Evolutionary conservation across 306 rosid genomes (phyloP), one percentile per base, ranked within the genome.

Genomic region (Sesbania bispinosa): DNA sequence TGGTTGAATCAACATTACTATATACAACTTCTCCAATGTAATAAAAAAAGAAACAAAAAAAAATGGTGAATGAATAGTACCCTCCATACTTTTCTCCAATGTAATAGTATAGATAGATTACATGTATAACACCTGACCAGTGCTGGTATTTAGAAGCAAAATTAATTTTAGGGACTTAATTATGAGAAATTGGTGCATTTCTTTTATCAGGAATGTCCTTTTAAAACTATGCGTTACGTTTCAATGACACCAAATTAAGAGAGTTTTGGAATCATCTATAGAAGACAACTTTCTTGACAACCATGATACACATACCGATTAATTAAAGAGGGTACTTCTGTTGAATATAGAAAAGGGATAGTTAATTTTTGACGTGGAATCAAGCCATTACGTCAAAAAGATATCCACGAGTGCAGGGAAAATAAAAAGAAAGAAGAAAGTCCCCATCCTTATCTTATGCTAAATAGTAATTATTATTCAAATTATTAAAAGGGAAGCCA

Each of bases 371-470:
- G 4, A 50, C 26, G 57, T 51, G 23, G 55, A 65, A 75, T 10
- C 10, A 13, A 16, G 58, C 6, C 57, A 74, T 38, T 38, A 36
- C 9, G 21, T 73, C 30, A 7, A 35, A 67, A 50, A 38, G 42
- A 74, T 36, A 72, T 32, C 50, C 15, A n/a, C 1, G 26, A 33
- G 21, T 27, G 21, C 50, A n/a, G 3, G 10, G 0, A 5, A 13
- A 39, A 43, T 32, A 21, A n/a, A n/a, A n/a, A n/a, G n/a, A n/a
- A n/a, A n/a, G n/a, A n/a, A n/a, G n/a, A 38, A 2, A 2, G 1
- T 16, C 4, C 19, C 21, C 21, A 62, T 48, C 33, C 33, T 62
- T 74, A 74, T 74, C 79, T 35, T 50, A 8, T 41, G 36, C 47
- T 2, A 19, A 63, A 74, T 53, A 35, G 33, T 18, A 26, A 38